Percentiles rank a stretch among this genome's conserved stretches.
Evolutionary conservation across 805 yeast genomes (phyloP).

Genomic region (Pichia californica): DNA sequence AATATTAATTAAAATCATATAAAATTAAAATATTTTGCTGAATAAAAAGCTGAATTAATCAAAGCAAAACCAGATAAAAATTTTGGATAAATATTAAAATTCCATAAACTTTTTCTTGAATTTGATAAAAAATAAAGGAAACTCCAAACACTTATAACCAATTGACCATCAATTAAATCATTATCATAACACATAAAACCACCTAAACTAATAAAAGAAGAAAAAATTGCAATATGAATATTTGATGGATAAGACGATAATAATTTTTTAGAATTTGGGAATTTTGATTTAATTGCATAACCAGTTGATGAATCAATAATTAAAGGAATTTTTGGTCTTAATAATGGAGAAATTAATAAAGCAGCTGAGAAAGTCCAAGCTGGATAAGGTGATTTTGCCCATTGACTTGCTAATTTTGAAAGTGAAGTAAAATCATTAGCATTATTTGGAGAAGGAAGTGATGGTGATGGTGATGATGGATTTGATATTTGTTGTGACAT

Average conservation of each 20-base stretch:
- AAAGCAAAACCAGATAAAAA: conserved; percentile 51
- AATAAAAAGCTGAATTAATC: conserved; percentile 60
- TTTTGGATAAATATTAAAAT: conserved; percentile 57
- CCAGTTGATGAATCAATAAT: conserved; percentile 12
- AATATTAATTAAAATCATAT: not conserved
- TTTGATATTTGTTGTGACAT: too few species aligned
- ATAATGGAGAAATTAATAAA: conserved; percentile 25
- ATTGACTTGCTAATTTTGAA: not conserved
- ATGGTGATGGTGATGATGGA: not conserved
- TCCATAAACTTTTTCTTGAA: conserved; percentile 50
- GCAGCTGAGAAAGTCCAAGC: conserved; percentile 36
- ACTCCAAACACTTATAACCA: conserved; percentile 78
- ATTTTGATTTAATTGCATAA: conserved; percentile 1
- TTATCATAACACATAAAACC: conserved; percentile 73
- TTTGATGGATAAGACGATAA: conserved; percentile 24
- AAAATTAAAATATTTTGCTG: conserved; percentile 36
- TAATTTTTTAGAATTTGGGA: not conserved
- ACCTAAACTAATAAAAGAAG: conserved; percentile 57
- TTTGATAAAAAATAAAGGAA: conserved; percentile 66
- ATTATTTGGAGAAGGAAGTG: not conserved
- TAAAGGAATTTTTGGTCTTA: conserved; percentile 17
- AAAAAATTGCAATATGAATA: conserved; percentile 40
- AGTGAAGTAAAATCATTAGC: not conserved
- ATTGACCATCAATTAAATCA: conserved; percentile 73
- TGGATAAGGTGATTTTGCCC: conserved; percentile 38